Conservation (phyloP, 768 basidiomycete genomes). For the Lactifluus echinatus region DNA sequence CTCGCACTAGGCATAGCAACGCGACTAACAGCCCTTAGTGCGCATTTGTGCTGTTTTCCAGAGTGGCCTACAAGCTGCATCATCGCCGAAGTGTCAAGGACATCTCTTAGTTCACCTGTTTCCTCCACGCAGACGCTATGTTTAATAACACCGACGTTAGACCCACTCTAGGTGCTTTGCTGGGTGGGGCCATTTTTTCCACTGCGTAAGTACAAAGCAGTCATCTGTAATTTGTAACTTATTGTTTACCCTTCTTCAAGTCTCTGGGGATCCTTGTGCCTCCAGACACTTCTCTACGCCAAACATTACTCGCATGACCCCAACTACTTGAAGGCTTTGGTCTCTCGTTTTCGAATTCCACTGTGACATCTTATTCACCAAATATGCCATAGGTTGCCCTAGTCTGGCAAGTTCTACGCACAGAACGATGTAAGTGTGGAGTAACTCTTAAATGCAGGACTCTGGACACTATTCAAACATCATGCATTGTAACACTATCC, state of each 20-base stretch:
- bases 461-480: conserved; percentile 5
- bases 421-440: not conserved
- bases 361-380: not conserved
- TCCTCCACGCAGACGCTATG: not conserved
- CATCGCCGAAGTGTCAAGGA: not conserved
- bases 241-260: not conserved
- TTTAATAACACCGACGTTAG: conserved; percentile 5
- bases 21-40: not conserved
- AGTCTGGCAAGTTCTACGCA: conserved; percentile 8
- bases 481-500: not conserved
- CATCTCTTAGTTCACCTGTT: not conserved
- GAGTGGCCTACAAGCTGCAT: too few relatives aligned
- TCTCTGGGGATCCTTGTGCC: not conserved
- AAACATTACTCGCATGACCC: conserved; percentile 7
- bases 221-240: not conserved
- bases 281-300: conserved; percentile 9
- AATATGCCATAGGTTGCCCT: not conserved
- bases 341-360: not conserved
- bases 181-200: conserved; percentile 4
- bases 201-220: not conserved
- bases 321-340: conserved; percentile 4
- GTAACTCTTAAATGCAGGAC: not conserved
- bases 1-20: not conserved
- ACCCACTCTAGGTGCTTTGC: conserved; percentile 3
- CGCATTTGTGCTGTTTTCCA: too few relatives aligned